Base-by-base conservation (phyloP, 129 eudicot genomes). In the Cynara cardunculus region DNA sequence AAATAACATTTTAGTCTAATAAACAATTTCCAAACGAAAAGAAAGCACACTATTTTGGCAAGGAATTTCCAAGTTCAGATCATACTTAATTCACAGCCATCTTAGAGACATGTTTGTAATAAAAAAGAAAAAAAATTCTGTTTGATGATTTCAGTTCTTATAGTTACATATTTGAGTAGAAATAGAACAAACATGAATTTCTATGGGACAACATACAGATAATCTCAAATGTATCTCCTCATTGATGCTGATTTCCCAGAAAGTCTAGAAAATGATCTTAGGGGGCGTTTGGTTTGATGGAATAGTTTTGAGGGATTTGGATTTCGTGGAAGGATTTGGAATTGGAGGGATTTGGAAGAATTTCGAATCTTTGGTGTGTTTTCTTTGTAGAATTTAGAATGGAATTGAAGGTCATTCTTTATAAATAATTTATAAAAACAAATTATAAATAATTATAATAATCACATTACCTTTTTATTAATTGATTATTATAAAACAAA, bases 11-110 rank as follows among this genome's bases (percentile, higher is more conserved):
- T 72, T 56, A 72, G 65, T 62, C 25, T 66, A 79, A 14, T 44
- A 79, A 27, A 69, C 49, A 46, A 79, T 1, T 27, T 68, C 1
- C 24, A 46, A 80, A 80, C 84, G 66, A 65, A 61, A 22, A n/a
- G n/a, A n/a, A 72, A 39, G 35, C 28, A 18, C 27, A 35, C 10
- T 16, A 80, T 62, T 62, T 80, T 67, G 56, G 41, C 74, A 67
- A 65, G 65, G 44, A 9, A 71, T 32, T 34, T 18, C 26, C 44
- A 18, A 37, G 37, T 34, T 66, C 22, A 37, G 18, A 25, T 37
- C 10, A 66, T n/a, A 39, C 24, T 67, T 10, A 10, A 78, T 25
- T 64, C 78, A 35, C 73, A 72, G 27, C 59, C 59, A 34, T 79
- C 31, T 79, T 34, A 30, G 16, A 78, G 27, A 25, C 65, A 56